These are phyloP conservation scores for Rosa hybrid DNA, from an alignment of 331 rosid species.

Conservation along the genomic window DNA sequence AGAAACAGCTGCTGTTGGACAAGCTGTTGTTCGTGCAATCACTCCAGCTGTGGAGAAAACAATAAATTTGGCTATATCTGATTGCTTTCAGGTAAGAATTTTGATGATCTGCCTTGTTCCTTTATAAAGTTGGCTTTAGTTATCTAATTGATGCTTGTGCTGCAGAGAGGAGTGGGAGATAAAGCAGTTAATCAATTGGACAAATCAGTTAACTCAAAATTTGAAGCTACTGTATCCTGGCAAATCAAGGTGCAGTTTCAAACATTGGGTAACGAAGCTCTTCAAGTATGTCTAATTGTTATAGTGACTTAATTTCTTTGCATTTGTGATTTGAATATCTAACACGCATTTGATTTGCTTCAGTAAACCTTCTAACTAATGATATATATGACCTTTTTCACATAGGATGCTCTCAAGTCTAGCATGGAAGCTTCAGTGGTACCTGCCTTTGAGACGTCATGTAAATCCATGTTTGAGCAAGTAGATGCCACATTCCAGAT, in stretches of 20 bases:
- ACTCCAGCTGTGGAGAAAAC: conserved; percentile 79
- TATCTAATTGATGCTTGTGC: conserved; percentile 47
- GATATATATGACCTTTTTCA: conserved; percentile 17
- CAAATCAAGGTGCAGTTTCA: conserved; percentile 97
- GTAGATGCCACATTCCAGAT: conserved; percentile 93
- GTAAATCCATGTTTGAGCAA: conserved; percentile 97
- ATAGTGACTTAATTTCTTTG: conserved; percentile 20
- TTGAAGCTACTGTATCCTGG: conserved; percentile 91
- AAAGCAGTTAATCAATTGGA: conserved; percentile 94
- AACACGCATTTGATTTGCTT: background rate
- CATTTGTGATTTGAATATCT: background rate
- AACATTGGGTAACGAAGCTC: conserved; percentile 91
- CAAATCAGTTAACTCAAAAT: conserved; percentile 77
- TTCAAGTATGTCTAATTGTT: conserved; percentile 60
- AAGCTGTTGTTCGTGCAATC: conserved; percentile 41
- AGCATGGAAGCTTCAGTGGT: conserved; percentile 76
- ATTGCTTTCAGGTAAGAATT: conserved; percentile 86
- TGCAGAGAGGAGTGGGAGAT: conserved; percentile 94
- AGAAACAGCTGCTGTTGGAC: conserved; percentile 45
- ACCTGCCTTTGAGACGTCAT: conserved; percentile 93
- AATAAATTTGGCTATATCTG: conserved; percentile 66
- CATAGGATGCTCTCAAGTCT: conserved; percentile 78
- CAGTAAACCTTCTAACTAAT: conserved; percentile 10
- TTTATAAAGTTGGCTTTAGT: conserved; percentile 24
- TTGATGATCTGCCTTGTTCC: background rate